Conservation (phyloP, 352 stramenopile genomes). For the Pythium diclinum region DNA sequence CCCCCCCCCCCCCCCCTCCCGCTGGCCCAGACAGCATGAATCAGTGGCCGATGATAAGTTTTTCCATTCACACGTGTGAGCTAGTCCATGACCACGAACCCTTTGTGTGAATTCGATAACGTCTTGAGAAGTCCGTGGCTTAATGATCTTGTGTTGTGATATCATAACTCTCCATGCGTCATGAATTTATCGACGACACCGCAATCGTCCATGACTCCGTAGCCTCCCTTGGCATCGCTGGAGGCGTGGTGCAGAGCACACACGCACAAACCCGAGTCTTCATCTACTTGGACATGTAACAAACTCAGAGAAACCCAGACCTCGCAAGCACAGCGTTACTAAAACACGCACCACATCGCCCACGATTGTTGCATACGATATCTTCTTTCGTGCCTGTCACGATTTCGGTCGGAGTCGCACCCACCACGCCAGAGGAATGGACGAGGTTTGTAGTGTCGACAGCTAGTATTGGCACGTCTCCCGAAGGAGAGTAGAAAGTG, state of each 20-base stretch:
- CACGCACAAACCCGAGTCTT: slow-evolving; percentile 56
- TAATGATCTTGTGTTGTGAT: not conserved
- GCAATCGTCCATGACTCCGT: slow-evolving; percentile 57
- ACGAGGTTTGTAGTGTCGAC: slow-evolving; percentile 38
- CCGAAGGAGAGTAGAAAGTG: slow-evolving; percentile 66
- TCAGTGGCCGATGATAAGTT: too few species aligned
- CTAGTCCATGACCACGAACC: too few species aligned
- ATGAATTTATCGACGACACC: slow-evolving; percentile 62
- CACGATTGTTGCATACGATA: slow-evolving; percentile 72
- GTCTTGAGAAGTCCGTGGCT: too few species aligned
- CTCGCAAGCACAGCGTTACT: not conserved
- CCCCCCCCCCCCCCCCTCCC: too few species aligned
- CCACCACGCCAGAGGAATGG: slow-evolving; percentile 32
- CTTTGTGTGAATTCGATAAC: too few species aligned
- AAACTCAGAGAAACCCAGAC: not conserved
- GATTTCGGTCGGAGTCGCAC: slow-evolving; percentile 27
- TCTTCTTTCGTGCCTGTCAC: slow-evolving; percentile 61
- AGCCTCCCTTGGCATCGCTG: slow-evolving; percentile 49
- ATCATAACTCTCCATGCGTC: slow-evolving; percentile 52
- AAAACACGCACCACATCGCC: slow-evolving; percentile 50
- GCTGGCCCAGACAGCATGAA: too few species aligned
- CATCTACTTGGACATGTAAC: slow-evolving; percentile 31
- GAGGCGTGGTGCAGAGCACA: slow-evolving; percentile 58
- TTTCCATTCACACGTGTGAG: too few species aligned
- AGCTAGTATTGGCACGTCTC: slow-evolving; percentile 49